A percentile compares a stretch with the other conserved stretches of the same genome.
Conservation (phyloP, 306 rosid genomes). For the Prunus davidiana region DNA sequence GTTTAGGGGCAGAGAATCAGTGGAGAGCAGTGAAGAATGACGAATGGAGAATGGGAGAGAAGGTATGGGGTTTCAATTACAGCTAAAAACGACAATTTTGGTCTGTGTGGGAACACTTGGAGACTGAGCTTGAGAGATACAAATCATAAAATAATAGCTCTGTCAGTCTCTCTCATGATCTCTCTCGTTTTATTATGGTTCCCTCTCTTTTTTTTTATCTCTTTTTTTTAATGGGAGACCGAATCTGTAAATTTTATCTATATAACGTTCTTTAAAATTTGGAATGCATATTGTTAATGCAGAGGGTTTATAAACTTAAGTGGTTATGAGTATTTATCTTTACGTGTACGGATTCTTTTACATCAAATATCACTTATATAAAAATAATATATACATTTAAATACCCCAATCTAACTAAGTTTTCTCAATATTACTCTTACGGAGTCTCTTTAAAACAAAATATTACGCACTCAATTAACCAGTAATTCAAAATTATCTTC, state of each 20-base stretch:
- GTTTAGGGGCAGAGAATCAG: not conserved
- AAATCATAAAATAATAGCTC: not conserved
- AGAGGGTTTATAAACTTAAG: too few species aligned
- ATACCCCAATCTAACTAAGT: too few species aligned
- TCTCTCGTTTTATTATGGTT: not conserved
- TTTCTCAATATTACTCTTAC: too few species aligned
- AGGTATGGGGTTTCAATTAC: not conserved
- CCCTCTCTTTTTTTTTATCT: not conserved
- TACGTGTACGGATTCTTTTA: too few species aligned
- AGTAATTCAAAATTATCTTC: too few species aligned
- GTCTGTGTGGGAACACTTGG: not conserved
- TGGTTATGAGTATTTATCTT: rapidly evolving
- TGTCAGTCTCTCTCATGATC: not conserved
- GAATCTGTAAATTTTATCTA: too few species aligned
- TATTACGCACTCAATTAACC: too few species aligned
- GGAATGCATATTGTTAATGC: too few species aligned
- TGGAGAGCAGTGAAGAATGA: not conserved
- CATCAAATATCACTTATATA: rapidly evolving
- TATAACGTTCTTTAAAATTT: too few species aligned
- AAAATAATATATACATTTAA: too few species aligned
- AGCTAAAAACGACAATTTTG: not conserved
- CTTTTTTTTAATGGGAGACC: too few species aligned
- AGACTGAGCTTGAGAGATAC: not conserved
- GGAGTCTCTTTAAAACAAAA: too few species aligned
- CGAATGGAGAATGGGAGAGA: not conserved